A percentile compares a stretch with the other conserved stretches of the same genome.
Evolutionary conservation across 768 basidiomycete species (phyloP).

Genomic region (Leccinum truebloodii): DNA sequence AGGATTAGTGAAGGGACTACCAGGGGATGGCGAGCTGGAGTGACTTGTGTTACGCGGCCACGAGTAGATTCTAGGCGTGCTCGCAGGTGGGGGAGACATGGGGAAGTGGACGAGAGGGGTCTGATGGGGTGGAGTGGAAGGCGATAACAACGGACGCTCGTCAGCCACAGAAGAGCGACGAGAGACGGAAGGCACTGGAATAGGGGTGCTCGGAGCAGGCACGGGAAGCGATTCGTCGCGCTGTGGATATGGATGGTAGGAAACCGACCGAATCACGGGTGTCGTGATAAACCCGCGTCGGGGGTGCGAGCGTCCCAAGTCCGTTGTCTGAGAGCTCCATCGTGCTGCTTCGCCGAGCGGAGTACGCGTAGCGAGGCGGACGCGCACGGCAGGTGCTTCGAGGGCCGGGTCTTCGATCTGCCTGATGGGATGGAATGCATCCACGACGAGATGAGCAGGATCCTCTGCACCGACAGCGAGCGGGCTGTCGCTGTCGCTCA

Average conservation of each 20-base stretch:
- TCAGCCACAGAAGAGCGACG: constrained; percentile 24
- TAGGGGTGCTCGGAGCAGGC: constrained; percentile 29
- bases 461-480: constrained; percentile 48
- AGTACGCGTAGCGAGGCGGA: constrained; percentile 25
- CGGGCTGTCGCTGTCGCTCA: constrained; percentile 50
- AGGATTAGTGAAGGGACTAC: constrained; percentile 58
- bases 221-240: constrained; percentile 11
- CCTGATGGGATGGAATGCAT: constrained; percentile 33
- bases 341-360: constrained; percentile 9
- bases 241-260: constrained; percentile 7
- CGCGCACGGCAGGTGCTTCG: constrained; percentile 20
- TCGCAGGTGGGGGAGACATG: constrained; percentile 58
- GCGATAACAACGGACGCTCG: constrained; percentile 19
- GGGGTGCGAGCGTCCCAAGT: constrained; percentile 2
- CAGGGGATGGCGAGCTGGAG: constrained; percentile 37
- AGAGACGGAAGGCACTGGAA: constrained; percentile 30
- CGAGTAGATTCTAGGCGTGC: constrained; percentile 57
- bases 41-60: constrained; percentile 44
- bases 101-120: constrained; percentile 22
- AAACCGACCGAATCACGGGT: neutral
- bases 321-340: constrained; percentile 6
- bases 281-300: constrained; percentile 9
- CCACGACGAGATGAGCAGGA: constrained; percentile 39
- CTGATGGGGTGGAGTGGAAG: constrained; percentile 36
- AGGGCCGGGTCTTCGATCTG: constrained; percentile 19